Conservation (phyloP, 352 stramenopile species). For the Phytophthora sansomeana region DNA sequence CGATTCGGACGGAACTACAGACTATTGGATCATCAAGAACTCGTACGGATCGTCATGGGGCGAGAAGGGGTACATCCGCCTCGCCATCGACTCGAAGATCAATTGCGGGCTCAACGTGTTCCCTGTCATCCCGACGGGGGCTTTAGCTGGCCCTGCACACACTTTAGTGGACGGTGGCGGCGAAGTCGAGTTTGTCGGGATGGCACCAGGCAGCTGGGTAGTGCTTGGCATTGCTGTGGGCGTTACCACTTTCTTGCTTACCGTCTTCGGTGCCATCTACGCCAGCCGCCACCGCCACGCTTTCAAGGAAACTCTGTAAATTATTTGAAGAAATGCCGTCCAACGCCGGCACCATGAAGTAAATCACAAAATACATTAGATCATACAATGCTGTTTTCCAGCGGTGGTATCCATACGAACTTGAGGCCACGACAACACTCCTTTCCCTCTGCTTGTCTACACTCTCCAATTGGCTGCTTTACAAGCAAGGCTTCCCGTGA, state of each 20-base stretch:
- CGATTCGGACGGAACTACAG: conserved; percentile 43
- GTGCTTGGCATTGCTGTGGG: conserved; percentile 32
- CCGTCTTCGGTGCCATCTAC: conserved; percentile 42
- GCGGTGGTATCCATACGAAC: background rate
- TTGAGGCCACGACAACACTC: background rate
- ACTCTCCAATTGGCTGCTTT: background rate
- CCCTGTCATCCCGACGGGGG: conserved; percentile 68
- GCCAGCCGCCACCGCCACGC: conserved; percentile 38
- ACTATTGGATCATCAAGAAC: conserved; percentile 89
- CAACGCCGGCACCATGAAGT: conserved; percentile 3
- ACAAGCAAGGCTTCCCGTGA: background rate
- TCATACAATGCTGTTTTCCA: background rate
- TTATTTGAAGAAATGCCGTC: conserved; percentile 13
- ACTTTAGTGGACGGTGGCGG: conserved; percentile 62
- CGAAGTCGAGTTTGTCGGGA: conserved; percentile 43
- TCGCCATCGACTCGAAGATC: conserved; percentile 76
- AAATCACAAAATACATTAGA: conserved; percentile 19
- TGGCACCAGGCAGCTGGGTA: conserved; percentile 47
- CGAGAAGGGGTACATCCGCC: conserved; percentile 68
- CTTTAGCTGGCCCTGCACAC: conserved; percentile 50
- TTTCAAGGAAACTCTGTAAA: conserved; percentile 43
- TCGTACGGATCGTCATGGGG: conserved; percentile 81
- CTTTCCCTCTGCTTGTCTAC: background rate
- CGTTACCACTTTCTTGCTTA: conserved; percentile 46
- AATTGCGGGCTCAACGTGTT: conserved; percentile 86